Base-by-base conservation (phyloP, 1,284 basidiomycete genomes). In the Trametes sp. region DNA sequence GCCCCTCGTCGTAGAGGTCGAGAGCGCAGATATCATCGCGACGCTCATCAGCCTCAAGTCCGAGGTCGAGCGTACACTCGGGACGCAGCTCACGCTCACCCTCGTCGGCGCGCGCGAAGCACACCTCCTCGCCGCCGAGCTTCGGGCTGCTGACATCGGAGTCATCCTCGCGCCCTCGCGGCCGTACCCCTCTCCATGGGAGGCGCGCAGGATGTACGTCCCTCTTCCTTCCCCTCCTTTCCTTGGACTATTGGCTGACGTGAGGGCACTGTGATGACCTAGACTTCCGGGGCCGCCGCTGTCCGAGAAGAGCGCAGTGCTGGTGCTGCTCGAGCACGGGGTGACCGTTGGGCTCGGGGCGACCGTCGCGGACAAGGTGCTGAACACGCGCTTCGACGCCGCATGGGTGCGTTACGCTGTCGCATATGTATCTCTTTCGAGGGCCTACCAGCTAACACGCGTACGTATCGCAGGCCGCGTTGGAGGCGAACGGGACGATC, bases 101-200 rank as follows among this genome's bases (percentile, higher is more conserved):
- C 86, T 94, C 69, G 77, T 84, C 42, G 92, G 92, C n/a, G 94
- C 85, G 0, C 78, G 83, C 0, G 93, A 96, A 76, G 84, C 90
- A 1, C 84, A 92, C 74, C 76, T 90, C 24, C 75, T 95, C 56
- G 93, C 93, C 0, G 76, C 84, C 48, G 87, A 94, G 67, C 84
- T 96, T 35, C 85, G 89, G 68, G 73, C 74, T 29, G 86, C 88
- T 1, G 76, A 84, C 54, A 84, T 95, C 16, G 89, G 89, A 19
- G 92, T 96, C 31, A 87, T 97, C 61, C 76, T 93, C 79, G 68
- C 86, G 65, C 75, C 86, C 69, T 72, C 82, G 14, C 81, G 83
- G 63, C 84, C 89, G 9, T 90, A 84, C 79, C 88, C 91, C 2
- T 70, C 73, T 26, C 80, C 80, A 1, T 96, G 92, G 90, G 89